phyloP scores from a whole-genome alignment of 140 eudicot genomes.

The Oenanthe javanica region DNA sequence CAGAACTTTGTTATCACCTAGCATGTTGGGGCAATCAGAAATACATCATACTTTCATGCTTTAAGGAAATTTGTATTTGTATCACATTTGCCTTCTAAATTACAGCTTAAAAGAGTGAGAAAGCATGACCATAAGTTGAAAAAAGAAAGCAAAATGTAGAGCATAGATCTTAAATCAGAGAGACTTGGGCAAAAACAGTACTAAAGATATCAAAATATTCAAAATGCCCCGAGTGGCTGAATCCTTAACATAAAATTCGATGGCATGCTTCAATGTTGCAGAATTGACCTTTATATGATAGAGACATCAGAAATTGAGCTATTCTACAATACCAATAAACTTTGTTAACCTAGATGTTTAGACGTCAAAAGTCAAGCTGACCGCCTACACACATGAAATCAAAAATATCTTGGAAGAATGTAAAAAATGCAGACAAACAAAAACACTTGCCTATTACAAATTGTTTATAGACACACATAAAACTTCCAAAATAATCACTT shows the following conservation, averaged over 20 bases:
- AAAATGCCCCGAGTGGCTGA: background rate
- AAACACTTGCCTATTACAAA: too few species aligned
- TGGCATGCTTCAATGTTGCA: background rate
- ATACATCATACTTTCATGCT: background rate
- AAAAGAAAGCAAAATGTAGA: background rate
- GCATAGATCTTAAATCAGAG: background rate
- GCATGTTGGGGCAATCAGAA: background rate
- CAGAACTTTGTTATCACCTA: constrained; percentile 95
- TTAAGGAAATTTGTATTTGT: background rate
- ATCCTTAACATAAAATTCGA: background rate
- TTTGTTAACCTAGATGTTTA: too few species aligned
- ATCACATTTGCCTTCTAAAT: background rate
- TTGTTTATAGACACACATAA: too few species aligned
- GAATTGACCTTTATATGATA: background rate
- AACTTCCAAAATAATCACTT: too few species aligned
- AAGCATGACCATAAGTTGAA: background rate
- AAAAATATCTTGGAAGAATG: too few species aligned
- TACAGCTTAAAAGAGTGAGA: constrained; percentile 8
- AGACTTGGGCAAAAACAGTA: background rate
- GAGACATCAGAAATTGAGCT: background rate
- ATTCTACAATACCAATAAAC: too few species aligned
- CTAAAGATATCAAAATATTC: background rate
- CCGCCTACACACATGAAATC: too few species aligned
- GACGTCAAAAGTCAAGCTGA: too few species aligned
- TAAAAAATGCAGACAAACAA: too few species aligned